Conservation (phyloP, 2,329 filamentous ascomycete genomes). For the Sporothrix phasma region DNA sequence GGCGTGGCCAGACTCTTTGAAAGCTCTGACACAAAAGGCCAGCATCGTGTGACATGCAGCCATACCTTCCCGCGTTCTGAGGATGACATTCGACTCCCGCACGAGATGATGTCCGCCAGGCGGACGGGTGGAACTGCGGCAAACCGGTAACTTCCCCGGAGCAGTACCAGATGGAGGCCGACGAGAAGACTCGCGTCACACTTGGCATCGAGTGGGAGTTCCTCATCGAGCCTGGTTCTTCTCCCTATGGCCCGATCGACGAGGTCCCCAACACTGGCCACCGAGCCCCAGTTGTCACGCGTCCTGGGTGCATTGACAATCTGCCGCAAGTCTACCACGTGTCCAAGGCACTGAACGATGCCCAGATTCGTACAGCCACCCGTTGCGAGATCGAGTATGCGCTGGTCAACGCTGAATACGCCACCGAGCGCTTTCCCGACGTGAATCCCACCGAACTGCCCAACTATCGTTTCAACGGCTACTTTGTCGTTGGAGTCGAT, state of each 20-base stretch:
- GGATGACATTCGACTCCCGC: neutral
- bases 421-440: neutral
- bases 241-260: slow-evolving; percentile 2
- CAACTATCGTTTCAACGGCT: neutral
- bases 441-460: neutral
- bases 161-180: neutral
- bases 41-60: no score
- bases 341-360: neutral
- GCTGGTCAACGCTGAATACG: neutral
- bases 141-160: neutral
- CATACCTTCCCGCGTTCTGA: neutral
- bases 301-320: neutral
- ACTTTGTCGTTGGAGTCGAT: neutral
- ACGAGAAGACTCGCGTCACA: neutral
- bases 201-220: slow-evolving; percentile 13
- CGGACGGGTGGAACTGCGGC: neutral
- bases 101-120: neutral
- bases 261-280: neutral
- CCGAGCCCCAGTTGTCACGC: neutral
- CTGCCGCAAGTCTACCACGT: neutral
- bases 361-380: neutral
- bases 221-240: neutral
- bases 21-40: no score
- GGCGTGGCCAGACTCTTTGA: neutral
- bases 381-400: neutral